These are phyloP conservation scores for Platismatia glauca DNA, from an alignment of 495 filamentous ascomycete species.

Conservation along the genomic window DNA sequence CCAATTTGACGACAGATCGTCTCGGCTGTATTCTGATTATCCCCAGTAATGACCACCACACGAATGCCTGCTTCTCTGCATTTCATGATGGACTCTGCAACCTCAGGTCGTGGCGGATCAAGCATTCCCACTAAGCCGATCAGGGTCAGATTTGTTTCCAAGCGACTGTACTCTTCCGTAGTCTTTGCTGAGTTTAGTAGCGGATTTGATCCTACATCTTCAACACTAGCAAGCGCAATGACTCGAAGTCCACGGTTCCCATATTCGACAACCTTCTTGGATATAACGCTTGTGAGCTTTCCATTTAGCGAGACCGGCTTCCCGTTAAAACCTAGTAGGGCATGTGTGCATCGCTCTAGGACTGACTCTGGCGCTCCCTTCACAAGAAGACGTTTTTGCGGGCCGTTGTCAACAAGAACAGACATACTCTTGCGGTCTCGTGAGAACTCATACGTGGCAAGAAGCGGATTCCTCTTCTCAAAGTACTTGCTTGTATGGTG, in stretches of 20 bases:
- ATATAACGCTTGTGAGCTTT: slow-evolving; percentile 56
- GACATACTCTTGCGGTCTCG: slow-evolving; percentile 99
- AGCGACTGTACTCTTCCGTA: slow-evolving; percentile 68
- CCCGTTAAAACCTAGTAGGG: slow-evolving; percentile 64
- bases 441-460: slow-evolving; percentile 94
- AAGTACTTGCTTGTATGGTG: slow-evolving; percentile 80
- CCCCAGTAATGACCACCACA: slow-evolving; percentile 95
- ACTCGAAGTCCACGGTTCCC: slow-evolving; percentile 89
- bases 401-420: slow-evolving; percentile 65
- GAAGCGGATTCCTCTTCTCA: slow-evolving; percentile 60
- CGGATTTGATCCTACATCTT: slow-evolving; percentile 60
- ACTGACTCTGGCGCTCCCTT: slow-evolving; percentile 96
- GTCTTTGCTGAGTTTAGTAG: slow-evolving; percentile 67
- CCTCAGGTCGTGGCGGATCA: slow-evolving; percentile 94
- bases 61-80: slow-evolving; percentile 91
- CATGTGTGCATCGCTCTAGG: slow-evolving; percentile 79
- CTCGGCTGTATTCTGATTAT: slow-evolving; percentile 95
- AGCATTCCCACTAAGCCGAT: slow-evolving; percentile 94
- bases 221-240: slow-evolving; percentile 79
- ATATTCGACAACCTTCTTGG: slow-evolving; percentile 75
- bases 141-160: slow-evolving; percentile 91
- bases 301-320: slow-evolving; percentile 60
- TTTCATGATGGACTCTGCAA: slow-evolving; percentile 72
- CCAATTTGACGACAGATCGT: slow-evolving; percentile 96
- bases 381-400: slow-evolving; percentile 72